Evolutionary conservation across 148 eudicot genomes (phyloP).

Genomic region (Selenicereus undatus): DNA sequence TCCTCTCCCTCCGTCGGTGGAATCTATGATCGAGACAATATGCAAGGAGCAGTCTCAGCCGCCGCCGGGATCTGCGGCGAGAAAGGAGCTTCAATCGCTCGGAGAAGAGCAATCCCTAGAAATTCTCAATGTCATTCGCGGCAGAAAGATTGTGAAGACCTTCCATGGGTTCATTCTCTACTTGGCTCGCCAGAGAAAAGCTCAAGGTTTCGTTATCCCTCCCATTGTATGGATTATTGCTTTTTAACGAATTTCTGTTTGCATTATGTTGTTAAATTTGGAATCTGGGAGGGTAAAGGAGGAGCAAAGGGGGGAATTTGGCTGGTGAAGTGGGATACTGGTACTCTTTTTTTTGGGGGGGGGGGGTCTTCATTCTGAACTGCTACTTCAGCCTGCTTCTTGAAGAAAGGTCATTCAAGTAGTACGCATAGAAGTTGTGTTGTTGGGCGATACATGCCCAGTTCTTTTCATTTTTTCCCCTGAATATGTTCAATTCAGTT

Average conservation of each 20-base stretch:
- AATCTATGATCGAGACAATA: slow-evolving; percentile 22
- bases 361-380: too few species aligned
- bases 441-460: too few species aligned
- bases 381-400: too few species aligned
- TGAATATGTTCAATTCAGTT: too few species aligned
- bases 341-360: too few species aligned
- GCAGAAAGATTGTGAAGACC: neutral
- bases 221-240: neutral
- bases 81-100: slow-evolving; percentile 24
- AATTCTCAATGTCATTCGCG: slow-evolving; percentile 12
- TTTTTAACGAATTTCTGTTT: neutral
- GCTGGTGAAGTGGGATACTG: too few species aligned
- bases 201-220: neutral
- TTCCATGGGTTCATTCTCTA: slow-evolving; percentile 23
- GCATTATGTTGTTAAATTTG: neutral
- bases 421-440: too few species aligned
- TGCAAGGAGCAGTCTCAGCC: slow-evolving; percentile 21
- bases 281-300: too few species aligned
- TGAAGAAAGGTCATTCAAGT: too few species aligned
- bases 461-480: too few species aligned
- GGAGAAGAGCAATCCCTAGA: slow-evolving; percentile 31
- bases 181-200: slow-evolving; percentile 12
- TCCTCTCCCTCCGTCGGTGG: slow-evolving; percentile 15
- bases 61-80: slow-evolving; percentile 18
- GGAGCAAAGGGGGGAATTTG: too few species aligned